Evolutionary conservation across 352 stramenopile genomes (phyloP).

Genomic region (Globisporangium cederbergense): DNA sequence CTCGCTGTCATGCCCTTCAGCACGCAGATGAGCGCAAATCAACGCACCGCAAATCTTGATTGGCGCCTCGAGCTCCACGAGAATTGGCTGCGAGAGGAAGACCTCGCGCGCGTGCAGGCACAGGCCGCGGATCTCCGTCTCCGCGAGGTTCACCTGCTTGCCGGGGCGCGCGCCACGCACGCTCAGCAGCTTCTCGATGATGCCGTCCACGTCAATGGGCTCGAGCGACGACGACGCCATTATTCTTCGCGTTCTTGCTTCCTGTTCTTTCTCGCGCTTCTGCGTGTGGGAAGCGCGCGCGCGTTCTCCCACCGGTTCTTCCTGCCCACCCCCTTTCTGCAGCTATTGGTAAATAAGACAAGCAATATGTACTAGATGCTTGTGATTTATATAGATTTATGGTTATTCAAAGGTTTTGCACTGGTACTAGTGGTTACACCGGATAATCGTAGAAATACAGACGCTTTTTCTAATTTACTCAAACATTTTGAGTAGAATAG

Average conservation of each 20-base stretch:
- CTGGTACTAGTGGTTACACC: no score
- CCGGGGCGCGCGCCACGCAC: conserved; percentile 76
- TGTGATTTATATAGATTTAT: no score
- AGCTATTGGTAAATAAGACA: conserved; percentile 2
- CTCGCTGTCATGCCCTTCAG: neutral
- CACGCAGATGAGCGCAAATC: neutral
- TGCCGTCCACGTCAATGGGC: conserved; percentile 79
- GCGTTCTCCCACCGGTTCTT: neutral
- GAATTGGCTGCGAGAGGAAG: conserved; percentile 98
- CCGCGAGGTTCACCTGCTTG: conserved; percentile 92
- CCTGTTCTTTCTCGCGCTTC: neutral
- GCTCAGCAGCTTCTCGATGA: conserved; percentile 90
- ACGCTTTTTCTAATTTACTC: no score
- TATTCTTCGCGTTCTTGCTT: neutral
- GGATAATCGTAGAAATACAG: no score
- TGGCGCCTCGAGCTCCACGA: conserved; percentile 98
- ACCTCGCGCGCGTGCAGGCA: conserved; percentile 93
- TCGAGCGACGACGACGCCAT: conserved; percentile 60
- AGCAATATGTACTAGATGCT: no score
- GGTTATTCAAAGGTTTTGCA: no score
- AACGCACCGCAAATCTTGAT: conserved; percentile 94
- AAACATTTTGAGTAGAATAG: no score
- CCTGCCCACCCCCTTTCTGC: no score
- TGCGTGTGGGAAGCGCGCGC: neutral
- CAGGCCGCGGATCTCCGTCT: conserved; percentile 97